Evolutionary conservation across 2,329 filamentous ascomycete species (phyloP), one percentile per base, ranked within the genome.

Genomic region (Aspergillus caelatus): DNA sequence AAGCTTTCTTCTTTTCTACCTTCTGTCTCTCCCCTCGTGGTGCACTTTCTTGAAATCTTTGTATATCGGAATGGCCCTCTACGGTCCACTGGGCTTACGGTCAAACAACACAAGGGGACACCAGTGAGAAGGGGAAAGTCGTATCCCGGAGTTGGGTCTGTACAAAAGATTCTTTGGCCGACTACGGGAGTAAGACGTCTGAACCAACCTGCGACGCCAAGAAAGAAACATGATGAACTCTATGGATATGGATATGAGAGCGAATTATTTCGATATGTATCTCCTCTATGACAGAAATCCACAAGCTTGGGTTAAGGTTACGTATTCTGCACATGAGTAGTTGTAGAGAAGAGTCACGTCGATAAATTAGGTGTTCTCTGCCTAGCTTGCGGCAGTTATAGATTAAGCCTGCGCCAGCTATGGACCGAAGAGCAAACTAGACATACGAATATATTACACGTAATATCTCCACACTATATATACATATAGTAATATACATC

Each of bases 1-100:
- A 57, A 57, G 61, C 43, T 64, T 57, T 56, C 58, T 58, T 58
- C 61, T 58, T 60, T 60, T 58, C 43, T 48, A 32, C 50, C 62
- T 50, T 53, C 39, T 41, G 59, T 54, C 43, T 54, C 58, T 41
- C 41, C 36, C 30, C 58, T 43, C 23, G 46, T 41, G 30, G 58
- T 43, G 52, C 28, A 60, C 48, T 58, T 64, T 63, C 55, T 46
- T 63, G 52, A 58, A 52, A 60, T 64, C 58, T 68, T 57, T 60
- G 63, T 67, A 61, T 60, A 50, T 53, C 36, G 45, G 58, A 39
- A 46, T 39, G 54, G 21, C 23, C 53, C 41, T 41, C 53, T 60
- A 48, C 46, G 62, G 16, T 21, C 19, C 23, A 28, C 26, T 7
- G 46, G 26, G 19, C 9, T 26, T 23, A 16, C 19, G 19, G 30